These are phyloP conservation scores for Saccharum officinarum DNA, from an alignment of 176 grass and related monocot species.

Conservation along the genomic window DNA sequence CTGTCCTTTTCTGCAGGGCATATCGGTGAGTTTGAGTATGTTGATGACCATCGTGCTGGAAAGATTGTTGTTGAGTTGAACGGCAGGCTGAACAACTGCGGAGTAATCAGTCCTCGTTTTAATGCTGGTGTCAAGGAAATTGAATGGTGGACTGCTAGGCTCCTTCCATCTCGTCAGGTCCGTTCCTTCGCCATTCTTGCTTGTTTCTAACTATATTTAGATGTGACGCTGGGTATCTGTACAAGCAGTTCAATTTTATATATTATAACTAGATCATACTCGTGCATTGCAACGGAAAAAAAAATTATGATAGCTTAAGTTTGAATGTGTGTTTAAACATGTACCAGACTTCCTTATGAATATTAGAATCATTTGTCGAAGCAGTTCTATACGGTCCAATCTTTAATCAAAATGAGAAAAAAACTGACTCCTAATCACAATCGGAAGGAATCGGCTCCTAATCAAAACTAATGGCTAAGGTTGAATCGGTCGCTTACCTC, in stretches of 20 bases:
- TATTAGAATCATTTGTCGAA: too few species aligned
- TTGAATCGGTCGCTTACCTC: too few species aligned
- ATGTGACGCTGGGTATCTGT: background rate
- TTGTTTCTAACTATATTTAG: background rate
- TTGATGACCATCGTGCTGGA: slow-evolving; percentile 16
- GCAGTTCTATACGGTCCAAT: too few species aligned
- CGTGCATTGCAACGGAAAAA: too few species aligned
- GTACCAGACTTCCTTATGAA: too few species aligned
- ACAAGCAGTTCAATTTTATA: background rate
- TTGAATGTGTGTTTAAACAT: too few species aligned
- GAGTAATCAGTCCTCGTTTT: slow-evolving; percentile 21
- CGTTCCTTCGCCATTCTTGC: background rate
- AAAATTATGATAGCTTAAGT: too few species aligned
- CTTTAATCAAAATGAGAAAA: too few species aligned
- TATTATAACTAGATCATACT: background rate
- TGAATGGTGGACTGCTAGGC: slow-evolving; percentile 47
- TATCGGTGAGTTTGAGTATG: slow-evolving; percentile 20
- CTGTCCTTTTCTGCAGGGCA: background rate
- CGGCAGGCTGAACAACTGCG: slow-evolving; percentile 21
- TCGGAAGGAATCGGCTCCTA: too few species aligned
- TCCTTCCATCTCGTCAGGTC: slow-evolving; percentile 17
- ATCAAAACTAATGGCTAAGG: too few species aligned
- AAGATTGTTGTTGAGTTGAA: slow-evolving; percentile 25
- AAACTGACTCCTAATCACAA: too few species aligned
- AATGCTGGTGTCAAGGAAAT: slow-evolving; percentile 37